A percentile compares a stretch with the other conserved stretches of the same genome.
Evolutionary conservation across 495 filamentous ascomycete species (phyloP).

Genomic region (Penicillium waksmanii): DNA sequence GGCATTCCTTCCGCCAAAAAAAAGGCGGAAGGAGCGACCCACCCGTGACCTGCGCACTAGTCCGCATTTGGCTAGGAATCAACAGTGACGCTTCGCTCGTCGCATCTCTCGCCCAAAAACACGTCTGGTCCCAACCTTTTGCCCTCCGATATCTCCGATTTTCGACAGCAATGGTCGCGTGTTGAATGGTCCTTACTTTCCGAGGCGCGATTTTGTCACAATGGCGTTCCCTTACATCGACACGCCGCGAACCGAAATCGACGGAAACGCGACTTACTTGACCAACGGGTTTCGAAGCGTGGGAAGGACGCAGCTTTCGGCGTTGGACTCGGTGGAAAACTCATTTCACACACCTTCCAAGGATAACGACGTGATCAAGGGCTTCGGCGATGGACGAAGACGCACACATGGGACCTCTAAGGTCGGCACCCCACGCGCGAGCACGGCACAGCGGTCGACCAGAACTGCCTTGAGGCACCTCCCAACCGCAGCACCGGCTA

Average conservation of each 20-base stretch:
- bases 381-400: constrained; percentile 62
- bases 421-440: constrained; percentile 71
- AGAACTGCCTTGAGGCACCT: constrained; percentile 66
- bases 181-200: constrained; percentile 27
- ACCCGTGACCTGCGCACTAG: constrained; percentile 33
- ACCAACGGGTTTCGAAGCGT: constrained; percentile 58
- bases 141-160: constrained; percentile 3
- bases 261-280: constrained; percentile 78
- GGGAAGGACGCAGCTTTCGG: constrained; percentile 54
- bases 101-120: constrained; percentile 41
- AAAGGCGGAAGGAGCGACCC: constrained; percentile 33
- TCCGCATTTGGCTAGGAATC: constrained; percentile 44
- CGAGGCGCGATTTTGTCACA: constrained; percentile 25
- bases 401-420: constrained; percentile 54
- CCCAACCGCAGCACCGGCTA: constrained; percentile 59
- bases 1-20: constrained; percentile 28
- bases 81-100: constrained; percentile 38
- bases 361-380: constrained; percentile 70
- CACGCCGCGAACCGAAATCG: constrained; percentile 75
- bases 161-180: constrained; percentile 36
- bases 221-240: constrained; percentile 65
- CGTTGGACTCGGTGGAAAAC: constrained; percentile 79
- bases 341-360: constrained; percentile 87
- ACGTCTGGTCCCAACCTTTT: constrained; percentile 33
- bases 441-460: constrained; percentile 48